Percentiles rank a stretch among this genome's conserved stretches.
Evolutionary conservation across 2,329 filamentous ascomycete genomes (phyloP).

Genomic region (Talaromyces sp.): DNA sequence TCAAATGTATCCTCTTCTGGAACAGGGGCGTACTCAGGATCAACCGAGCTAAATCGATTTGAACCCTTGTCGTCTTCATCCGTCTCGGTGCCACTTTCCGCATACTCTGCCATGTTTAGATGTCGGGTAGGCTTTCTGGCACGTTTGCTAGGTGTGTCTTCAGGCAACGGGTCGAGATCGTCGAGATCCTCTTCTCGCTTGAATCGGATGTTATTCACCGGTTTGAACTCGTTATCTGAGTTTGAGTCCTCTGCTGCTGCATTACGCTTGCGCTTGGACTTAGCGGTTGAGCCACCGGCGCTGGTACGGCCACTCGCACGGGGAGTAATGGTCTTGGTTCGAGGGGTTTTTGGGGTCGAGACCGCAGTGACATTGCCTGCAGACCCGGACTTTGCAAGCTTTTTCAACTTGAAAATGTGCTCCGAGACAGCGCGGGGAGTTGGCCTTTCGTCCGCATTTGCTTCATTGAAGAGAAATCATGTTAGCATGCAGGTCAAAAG

Average conservation of each 20-base stretch:
- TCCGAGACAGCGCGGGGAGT: slow-evolving; percentile 14
- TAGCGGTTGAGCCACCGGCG: neutral
- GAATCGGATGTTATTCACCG: neutral
- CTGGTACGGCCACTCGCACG: neutral
- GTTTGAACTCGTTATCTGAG: neutral
- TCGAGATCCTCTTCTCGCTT: neutral
- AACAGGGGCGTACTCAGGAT: slow-evolving; percentile 5
- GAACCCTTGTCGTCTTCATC: neutral
- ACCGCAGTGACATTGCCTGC: neutral
- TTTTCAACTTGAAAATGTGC: slow-evolving; percentile 12
- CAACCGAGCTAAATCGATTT: neutral
- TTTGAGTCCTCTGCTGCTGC: neutral
- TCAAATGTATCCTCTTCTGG: neutral
- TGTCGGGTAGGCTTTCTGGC: neutral
- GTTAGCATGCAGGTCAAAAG: neutral
- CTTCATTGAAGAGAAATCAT: neutral
- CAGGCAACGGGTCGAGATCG: neutral
- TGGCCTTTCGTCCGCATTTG: slow-evolving; percentile 8
- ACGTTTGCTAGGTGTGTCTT: slow-evolving; percentile 8
- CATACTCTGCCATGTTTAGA: neutral
- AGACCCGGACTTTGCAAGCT: neutral
- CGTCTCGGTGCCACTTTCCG: neutral
- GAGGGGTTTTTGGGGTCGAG: neutral
- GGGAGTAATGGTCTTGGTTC: neutral
- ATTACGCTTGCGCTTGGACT: slow-evolving; percentile 5